Percentiles rank a stretch among this genome's conserved stretches.
Conservation (phyloP, 2,329 filamentous ascomycete species). For the Clonostachys rosea region DNA sequence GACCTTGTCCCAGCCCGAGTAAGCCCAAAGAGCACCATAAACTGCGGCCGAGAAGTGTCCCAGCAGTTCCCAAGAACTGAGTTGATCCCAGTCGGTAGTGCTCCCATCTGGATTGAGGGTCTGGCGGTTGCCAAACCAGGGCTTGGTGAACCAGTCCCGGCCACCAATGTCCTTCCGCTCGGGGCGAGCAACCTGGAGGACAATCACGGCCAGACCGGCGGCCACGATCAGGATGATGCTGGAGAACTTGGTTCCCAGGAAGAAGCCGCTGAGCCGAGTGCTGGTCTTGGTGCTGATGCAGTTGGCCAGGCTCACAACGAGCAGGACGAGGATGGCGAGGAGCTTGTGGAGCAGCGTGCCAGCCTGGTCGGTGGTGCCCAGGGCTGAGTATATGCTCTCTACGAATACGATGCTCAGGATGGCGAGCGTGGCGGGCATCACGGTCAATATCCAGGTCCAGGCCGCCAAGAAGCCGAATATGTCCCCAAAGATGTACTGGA, state of each 20-base stretch:
- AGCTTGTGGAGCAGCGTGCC: conserved; percentile 41
- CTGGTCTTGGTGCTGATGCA: conserved; percentile 51
- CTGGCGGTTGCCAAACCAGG: conserved; percentile 50
- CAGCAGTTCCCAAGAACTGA: conserved; percentile 53
- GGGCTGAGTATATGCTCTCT: conserved; percentile 51
- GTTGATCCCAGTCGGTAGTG: conserved; percentile 38
- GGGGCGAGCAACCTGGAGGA: conserved; percentile 29
- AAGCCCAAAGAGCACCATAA: conserved; percentile 60
- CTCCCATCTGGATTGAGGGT: conserved; percentile 44
- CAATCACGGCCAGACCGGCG: conserved; percentile 40
- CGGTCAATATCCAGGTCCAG: conserved; percentile 61
- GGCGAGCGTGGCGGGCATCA: conserved; percentile 60
- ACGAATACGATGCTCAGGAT: conserved; percentile 62
- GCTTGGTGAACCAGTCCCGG: conserved; percentile 43
- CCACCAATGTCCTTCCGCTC: conserved; percentile 31
- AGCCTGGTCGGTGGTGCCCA: conserved; percentile 38
- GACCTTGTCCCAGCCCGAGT: conserved; percentile 64
- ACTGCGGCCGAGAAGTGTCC: conserved; percentile 56
- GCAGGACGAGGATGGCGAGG: conserved; percentile 41
- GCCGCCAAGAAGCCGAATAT: conserved; percentile 57
- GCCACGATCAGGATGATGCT: conserved; percentile 41
- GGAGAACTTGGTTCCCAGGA: conserved; percentile 48
- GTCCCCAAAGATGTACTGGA: conserved; percentile 57
- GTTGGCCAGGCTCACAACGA: conserved; percentile 43
- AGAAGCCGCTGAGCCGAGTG: conserved; percentile 50